Evolutionary conservation across 495 filamentous ascomycete genomes (phyloP).

Genomic region (Lichina pygmaea): DNA sequence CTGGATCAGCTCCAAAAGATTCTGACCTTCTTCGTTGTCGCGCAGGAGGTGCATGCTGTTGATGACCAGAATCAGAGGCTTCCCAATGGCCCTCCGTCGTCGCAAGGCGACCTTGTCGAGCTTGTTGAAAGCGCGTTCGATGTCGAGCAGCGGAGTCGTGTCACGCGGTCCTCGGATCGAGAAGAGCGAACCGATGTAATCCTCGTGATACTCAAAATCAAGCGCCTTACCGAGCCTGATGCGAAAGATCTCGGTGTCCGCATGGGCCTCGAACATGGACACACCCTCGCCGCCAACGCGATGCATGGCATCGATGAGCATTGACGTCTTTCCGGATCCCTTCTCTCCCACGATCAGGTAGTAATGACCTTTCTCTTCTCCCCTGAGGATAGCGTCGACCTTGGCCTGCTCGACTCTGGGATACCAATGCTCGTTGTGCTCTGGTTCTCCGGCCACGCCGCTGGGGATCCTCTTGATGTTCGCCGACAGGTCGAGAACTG

Average conservation of each 20-base stretch:
- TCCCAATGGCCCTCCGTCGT: conserved; percentile 23
- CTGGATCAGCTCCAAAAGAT: conserved; percentile 82
- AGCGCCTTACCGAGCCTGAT: conserved; percentile 75
- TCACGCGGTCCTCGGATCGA: conserved; percentile 82
- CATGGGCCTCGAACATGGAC: conserved; percentile 88
- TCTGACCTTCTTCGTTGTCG: conserved; percentile 72
- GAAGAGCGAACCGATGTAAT: conserved; percentile 89
- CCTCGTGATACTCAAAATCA: conserved; percentile 77
- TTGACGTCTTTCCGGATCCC: conserved; percentile 83
- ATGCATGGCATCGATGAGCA: conserved; percentile 84
- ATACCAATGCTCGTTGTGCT: conserved; percentile 47
- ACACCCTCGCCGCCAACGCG: conserved; percentile 66
- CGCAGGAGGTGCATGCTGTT: conserved; percentile 75
- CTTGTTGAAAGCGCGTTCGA: conserved; percentile 92
- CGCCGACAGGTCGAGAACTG: conserved; percentile 71
- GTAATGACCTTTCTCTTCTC: conserved; percentile 47
- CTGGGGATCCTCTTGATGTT: conserved; percentile 18
- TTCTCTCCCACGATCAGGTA: conserved; percentile 89
- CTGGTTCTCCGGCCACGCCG: conserved; percentile 12
- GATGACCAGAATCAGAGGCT: conserved; percentile 65
- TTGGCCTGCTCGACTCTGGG: conserved; percentile 48
- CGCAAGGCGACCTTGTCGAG: conserved; percentile 75
- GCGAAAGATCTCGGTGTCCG: conserved; percentile 83
- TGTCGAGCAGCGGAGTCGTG: conserved; percentile 70
- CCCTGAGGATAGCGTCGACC: conserved; percentile 55